Evolutionary conservation across 371 early-diverging fungal species (phyloP), one percentile per base, ranked within the genome.

Genomic region (Phascolomyces articulosus): DNA sequence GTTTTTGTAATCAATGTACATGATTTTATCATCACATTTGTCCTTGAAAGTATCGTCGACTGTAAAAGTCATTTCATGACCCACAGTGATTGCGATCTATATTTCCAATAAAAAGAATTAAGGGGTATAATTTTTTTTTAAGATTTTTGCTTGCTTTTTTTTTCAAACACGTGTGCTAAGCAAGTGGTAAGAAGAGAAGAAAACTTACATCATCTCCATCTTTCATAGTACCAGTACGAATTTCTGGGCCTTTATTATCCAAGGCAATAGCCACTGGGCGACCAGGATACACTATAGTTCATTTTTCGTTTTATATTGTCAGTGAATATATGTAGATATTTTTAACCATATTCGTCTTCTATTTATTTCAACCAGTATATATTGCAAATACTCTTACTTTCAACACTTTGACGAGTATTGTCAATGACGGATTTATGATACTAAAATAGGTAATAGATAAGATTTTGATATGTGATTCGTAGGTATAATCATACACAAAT

Each of bases 1-100:
- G 70, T 95, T 93, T 68, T 86, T 88, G 84, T 97, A 96, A 70
- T 96, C 93, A 60, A 97, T 79, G 62, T 88, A 96, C 73, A 97
- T 85, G 66, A 85, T 75, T 63, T 93, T 85, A 31, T 80, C 87
- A 61, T 86, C 84, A 73, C 96, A 93, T 41, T 67, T 60, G 13
- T 86, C 79, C 15, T 78, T 79, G 64, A 90, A 84, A 61, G 88
- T 64, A 55, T 87, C 85, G 72, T 96, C 89, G 60, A 90, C 91
- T 75, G 91, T 91, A 74, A 98, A 91, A 44, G 82, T 85, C 91
- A 98, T 91, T 79, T 88, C 88, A 70, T 95, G 92, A 48, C 92
- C 91, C 18, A 79, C 79, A 28, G 68, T 63, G 72, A 93, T 90
- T 27, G 91, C 86, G 38, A 90, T 65, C 75, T 83, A 65, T 20